Evolutionary conservation across 1,284 basidiomycete genomes (phyloP).

Genomic region (Ganoderma multipileum): DNA sequence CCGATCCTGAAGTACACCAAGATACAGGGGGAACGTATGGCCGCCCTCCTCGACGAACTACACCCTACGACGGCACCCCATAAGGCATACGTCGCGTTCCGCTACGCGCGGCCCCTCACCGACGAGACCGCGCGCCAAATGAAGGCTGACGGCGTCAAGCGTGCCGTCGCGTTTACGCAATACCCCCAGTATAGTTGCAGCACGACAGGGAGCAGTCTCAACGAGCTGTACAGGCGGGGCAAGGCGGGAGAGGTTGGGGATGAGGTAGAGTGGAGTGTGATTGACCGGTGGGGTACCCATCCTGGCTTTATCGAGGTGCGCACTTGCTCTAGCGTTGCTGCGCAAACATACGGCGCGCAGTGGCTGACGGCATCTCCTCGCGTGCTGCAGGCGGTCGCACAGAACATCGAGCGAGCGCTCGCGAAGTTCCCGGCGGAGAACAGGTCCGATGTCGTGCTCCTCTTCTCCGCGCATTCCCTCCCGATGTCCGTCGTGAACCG

Average conservation of each 20-base stretch:
- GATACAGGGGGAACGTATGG: conserved; percentile 92
- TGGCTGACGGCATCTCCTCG: not conserved
- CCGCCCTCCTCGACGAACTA: conserved; percentile 89
- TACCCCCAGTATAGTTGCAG: conserved; percentile 99
- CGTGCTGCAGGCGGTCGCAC: conserved; percentile 78
- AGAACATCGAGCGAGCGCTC: conserved; percentile 88
- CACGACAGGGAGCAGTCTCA: conserved; percentile 96
- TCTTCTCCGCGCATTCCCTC: conserved; percentile 98
- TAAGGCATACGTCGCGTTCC: conserved; percentile 95
- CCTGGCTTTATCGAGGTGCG: conserved; percentile 91
- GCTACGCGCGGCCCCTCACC: conserved; percentile 92
- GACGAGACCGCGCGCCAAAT: conserved; percentile 86
- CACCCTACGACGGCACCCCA: conserved; percentile 94
- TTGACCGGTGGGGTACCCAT: conserved; percentile 98
- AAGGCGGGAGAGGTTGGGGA: conserved; percentile 63
- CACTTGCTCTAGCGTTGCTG: conserved; percentile 35
- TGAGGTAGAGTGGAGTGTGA: conserved; percentile 93
- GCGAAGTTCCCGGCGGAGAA: conserved; percentile 77
- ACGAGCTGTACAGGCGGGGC: conserved; percentile 84
- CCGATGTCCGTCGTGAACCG: conserved; percentile 98
- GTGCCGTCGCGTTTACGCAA: conserved; percentile 97
- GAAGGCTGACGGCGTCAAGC: conserved; percentile 89
- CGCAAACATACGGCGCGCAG: not conserved
- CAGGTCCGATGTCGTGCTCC: conserved; percentile 80
- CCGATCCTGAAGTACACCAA: conserved; percentile 96